Percentiles rank a stretch among this genome's conserved stretches.
These are phyloP conservation scores for Aphanoascus verrucosus DNA, from an alignment of 2,329 filamentous ascomycete species.

Conservation along the genomic window DNA sequence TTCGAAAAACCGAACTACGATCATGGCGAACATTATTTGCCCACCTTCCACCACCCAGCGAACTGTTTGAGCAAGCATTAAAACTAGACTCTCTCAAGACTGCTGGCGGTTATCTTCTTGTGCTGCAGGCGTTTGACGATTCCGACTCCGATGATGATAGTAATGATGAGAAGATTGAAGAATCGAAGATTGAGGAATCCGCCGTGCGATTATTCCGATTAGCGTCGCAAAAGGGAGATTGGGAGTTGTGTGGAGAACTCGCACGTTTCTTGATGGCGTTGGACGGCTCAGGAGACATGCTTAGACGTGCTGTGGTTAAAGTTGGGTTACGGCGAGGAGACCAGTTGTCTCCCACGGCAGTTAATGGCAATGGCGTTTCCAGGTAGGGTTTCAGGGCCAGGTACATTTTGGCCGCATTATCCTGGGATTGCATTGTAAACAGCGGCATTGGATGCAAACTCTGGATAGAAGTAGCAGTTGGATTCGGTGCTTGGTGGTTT, in stretches of 20 bases:
- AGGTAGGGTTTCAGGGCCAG: too few species aligned
- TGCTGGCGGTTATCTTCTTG: constrained; percentile 88
- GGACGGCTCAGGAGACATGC: constrained; percentile 71
- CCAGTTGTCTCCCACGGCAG: neutral
- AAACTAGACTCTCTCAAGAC: constrained; percentile 81
- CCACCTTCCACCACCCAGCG: constrained; percentile 78
- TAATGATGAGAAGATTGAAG: constrained; percentile 42
- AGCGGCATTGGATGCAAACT: too few species aligned
- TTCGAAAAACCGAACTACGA: constrained; percentile 87
- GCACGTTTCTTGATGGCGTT: constrained; percentile 90
- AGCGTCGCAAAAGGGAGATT: constrained; percentile 76
- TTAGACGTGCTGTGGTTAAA: constrained; percentile 40
- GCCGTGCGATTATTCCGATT: constrained; percentile 69
- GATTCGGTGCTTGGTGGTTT: too few species aligned
- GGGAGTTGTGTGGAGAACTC: constrained; percentile 91
- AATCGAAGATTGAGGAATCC: constrained; percentile 37
- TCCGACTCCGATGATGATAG: constrained; percentile 35
- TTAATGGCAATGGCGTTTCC: neutral
- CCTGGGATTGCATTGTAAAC: too few species aligned
- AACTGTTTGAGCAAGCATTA: constrained; percentile 87
- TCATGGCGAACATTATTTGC: constrained; percentile 92
- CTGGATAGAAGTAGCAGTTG: too few species aligned
- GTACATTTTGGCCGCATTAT: too few species aligned
- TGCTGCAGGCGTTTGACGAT: constrained; percentile 69
- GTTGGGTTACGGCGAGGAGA: constrained; percentile 24